phyloP scores from a whole-genome alignment of 1,139 yeast genomes.

The Sugiyamaella xylanicola region DNA sequence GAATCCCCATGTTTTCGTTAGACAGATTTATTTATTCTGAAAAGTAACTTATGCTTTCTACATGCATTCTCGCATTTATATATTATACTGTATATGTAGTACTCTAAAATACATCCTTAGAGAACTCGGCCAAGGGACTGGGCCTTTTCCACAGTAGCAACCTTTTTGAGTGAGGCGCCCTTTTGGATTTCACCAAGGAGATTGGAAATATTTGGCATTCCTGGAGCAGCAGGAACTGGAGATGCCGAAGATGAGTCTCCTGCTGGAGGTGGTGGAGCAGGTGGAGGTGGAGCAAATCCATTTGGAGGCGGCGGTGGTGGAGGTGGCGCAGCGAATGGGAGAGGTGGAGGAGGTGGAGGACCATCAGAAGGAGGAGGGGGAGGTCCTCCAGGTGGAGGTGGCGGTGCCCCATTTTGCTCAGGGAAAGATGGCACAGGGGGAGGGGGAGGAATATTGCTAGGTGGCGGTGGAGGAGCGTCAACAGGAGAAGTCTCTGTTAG shows the following conservation, averaged over 20 bases:
- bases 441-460: slow-evolving; percentile 16
- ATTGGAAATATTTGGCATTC: slow-evolving; percentile 49
- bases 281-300: slow-evolving; percentile 39
- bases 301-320: slow-evolving; percentile 35
- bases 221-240: slow-evolving; percentile 43
- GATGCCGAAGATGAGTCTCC: slow-evolving; percentile 34
- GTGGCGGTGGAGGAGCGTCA: slow-evolving; percentile 27
- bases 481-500: too few relatives aligned
- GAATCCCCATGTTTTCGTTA: slow-evolving; percentile 1
- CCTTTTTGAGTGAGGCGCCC: slow-evolving; percentile 54
- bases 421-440: slow-evolving; percentile 32
- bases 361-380: slow-evolving; percentile 29
- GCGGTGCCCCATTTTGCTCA: slow-evolving; percentile 30
- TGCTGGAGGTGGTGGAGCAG: slow-evolving; percentile 43
- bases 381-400: slow-evolving; percentile 29
- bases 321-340: slow-evolving; percentile 30
- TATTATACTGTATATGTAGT: slow-evolving; percentile 8
- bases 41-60: background rate
- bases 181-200: slow-evolving; percentile 60
- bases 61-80: background rate
- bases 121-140: slow-evolving; percentile 55
- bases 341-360: slow-evolving; percentile 30
- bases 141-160: slow-evolving; percentile 51
- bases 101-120: slow-evolving; percentile 28
- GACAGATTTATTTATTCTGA: slow-evolving; percentile 15